Conservation (phyloP, 2,329 filamentous ascomycete species). For the Plectosphaerella plurivora region DNA sequence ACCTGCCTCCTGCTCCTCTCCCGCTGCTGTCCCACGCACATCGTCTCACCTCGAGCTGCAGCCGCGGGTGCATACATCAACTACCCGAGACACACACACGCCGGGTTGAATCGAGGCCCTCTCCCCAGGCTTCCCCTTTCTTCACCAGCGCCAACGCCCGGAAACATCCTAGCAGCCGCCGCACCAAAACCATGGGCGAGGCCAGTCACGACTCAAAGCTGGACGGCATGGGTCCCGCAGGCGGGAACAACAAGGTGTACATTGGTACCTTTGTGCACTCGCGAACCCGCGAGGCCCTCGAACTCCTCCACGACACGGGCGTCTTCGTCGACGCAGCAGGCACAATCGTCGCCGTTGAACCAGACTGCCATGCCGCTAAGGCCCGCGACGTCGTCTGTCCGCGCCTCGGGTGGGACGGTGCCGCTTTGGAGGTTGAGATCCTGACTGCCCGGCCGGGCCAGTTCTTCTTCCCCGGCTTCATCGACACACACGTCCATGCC, state of each 20-base stretch:
- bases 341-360: constrained; percentile 44
- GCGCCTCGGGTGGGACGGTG: constrained; percentile 39
- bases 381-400: constrained; percentile 28
- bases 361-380: constrained; percentile 22
- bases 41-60: too few relatives aligned
- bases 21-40: too few relatives aligned
- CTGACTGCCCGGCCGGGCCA: constrained; percentile 40
- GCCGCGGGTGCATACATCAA: background rate
- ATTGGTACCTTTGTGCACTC: constrained; percentile 53
- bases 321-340: constrained; percentile 46
- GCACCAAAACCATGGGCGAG: background rate
- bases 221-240: background rate
- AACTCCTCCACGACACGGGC: constrained; percentile 45
- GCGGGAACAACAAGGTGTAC: constrained; percentile 37
- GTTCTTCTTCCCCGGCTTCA: constrained; percentile 83
- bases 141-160: background rate
- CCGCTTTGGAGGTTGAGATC: constrained; percentile 28
- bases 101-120: background rate
- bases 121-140: background rate
- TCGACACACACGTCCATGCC: constrained; percentile 94
- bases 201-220: background rate
- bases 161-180: background rate
- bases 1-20: too few relatives aligned
- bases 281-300: constrained; percentile 40
- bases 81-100: background rate